Conservation (phyloP, 805 yeast genomes). For the Ogataea naganishii region DNA sequence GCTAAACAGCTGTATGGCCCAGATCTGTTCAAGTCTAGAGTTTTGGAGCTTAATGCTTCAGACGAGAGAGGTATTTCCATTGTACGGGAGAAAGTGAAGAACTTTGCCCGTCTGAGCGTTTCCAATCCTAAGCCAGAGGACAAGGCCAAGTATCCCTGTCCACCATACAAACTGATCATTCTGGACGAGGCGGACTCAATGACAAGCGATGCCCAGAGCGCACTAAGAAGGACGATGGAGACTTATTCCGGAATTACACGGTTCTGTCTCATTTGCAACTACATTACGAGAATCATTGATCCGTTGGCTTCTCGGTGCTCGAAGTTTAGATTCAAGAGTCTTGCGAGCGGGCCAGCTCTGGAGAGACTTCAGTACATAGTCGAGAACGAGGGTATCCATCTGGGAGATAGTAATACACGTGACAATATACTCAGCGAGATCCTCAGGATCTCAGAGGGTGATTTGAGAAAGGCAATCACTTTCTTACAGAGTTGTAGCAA, state of each 20-base stretch:
- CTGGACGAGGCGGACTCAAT: slow-evolving; percentile 95
- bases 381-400: slow-evolving; percentile 33
- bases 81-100: slow-evolving; percentile 78
- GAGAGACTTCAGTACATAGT: slow-evolving; percentile 57
- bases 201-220: slow-evolving; percentile 96
- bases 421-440: slow-evolving; percentile 53
- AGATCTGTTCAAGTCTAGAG: slow-evolving; percentile 54
- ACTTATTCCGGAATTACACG: slow-evolving; percentile 84
- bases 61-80: slow-evolving; percentile 88
- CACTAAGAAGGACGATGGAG: slow-evolving; percentile 90
- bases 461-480: slow-evolving; percentile 88
- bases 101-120: slow-evolving; percentile 77
- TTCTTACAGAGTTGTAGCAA: slow-evolving; percentile 77
- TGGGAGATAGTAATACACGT: slow-evolving; percentile 22
- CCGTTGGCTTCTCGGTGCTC: slow-evolving; percentile 96
- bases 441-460: slow-evolving; percentile 75
- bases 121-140: slow-evolving; percentile 72
- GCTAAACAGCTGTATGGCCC: slow-evolving; percentile 80
- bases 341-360: slow-evolving; percentile 66
- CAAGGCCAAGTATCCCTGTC: slow-evolving; percentile 76
- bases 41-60: slow-evolving; percentile 79
- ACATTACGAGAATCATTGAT: slow-evolving; percentile 92
- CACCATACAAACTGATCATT: slow-evolving; percentile 89
- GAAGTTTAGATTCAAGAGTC: slow-evolving; percentile 79
- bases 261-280: slow-evolving; percentile 91